A percentile compares a stretch with the other conserved stretches of the same genome.
Conservation (phyloP, 2,329 filamentous ascomycete genomes). For the Clarireedia paspali region DNA sequence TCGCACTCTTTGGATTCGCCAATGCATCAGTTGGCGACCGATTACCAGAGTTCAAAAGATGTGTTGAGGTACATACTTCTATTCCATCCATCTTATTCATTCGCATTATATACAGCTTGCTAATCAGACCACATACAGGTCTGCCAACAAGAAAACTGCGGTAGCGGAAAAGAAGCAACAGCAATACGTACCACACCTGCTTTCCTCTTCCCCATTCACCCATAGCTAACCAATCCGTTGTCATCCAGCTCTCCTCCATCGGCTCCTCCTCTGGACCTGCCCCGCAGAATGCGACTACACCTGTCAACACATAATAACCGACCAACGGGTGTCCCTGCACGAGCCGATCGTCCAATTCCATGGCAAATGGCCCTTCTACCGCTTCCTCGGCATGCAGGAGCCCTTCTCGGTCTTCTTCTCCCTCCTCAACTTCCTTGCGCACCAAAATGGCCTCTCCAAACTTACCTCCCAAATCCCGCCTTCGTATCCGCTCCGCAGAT, state of each 20-base stretch:
- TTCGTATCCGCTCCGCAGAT: slow-evolving; percentile 68
- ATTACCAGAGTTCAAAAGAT: slow-evolving; percentile 79
- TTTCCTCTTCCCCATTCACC: background rate
- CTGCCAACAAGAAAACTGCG: slow-evolving; percentile 76
- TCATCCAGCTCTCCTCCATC: slow-evolving; percentile 65
- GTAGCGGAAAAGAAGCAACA: slow-evolving; percentile 47
- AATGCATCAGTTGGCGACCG: slow-evolving; percentile 75
- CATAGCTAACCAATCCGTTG: background rate
- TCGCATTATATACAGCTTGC: slow-evolving; percentile 8
- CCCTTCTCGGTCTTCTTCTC: slow-evolving; percentile 91
- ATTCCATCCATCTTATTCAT: background rate
- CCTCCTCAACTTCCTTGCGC: slow-evolving; percentile 81
- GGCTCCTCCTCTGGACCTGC: slow-evolving; percentile 87
- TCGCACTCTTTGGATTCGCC: slow-evolving; percentile 34
- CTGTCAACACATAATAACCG: slow-evolving; percentile 89
- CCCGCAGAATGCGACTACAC: slow-evolving; percentile 93
- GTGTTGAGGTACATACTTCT: slow-evolving; percentile 57
- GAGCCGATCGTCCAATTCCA: slow-evolving; percentile 83
- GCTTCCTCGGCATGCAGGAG: slow-evolving; percentile 89
- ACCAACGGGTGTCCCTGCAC: slow-evolving; percentile 56
- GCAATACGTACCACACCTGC: slow-evolving; percentile 20
- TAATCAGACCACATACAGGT: slow-evolving; percentile 44
- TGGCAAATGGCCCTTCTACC: slow-evolving; percentile 96
- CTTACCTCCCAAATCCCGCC: slow-evolving; percentile 63
- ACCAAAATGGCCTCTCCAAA: slow-evolving; percentile 67